These are phyloP conservation scores for Nelumbo lutea DNA, from an alignment of 164 flowering plant species.

Conservation along the genomic window DNA sequence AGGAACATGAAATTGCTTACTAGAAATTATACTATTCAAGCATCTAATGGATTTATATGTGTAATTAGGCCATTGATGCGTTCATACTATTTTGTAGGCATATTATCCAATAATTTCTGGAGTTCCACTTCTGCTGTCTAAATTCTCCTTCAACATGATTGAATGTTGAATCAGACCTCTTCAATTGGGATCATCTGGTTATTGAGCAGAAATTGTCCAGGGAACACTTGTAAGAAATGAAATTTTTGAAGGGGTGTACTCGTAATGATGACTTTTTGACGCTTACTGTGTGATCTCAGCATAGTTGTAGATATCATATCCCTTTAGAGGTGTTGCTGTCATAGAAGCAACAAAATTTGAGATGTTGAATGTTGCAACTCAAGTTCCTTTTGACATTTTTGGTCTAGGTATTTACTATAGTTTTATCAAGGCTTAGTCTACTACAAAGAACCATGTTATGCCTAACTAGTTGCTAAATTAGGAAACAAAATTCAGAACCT, in stretches of 20 bases:
- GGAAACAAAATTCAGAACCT: no score
- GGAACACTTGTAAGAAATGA: not conserved
- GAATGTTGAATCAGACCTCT: constrained; percentile 18
- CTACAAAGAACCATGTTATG: no score
- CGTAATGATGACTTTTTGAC: not conserved
- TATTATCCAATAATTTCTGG: constrained; percentile 70
- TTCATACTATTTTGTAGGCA: constrained; percentile 38
- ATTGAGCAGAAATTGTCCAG: constrained; percentile 1
- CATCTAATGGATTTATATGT: not conserved
- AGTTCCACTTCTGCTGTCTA: constrained; percentile 67
- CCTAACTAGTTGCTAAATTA: no score
- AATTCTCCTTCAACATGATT: constrained; percentile 52
- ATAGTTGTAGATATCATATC: not conserved
- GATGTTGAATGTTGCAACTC: not conserved
- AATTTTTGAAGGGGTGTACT: not conserved
- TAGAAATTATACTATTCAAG: not conserved
- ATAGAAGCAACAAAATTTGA: not conserved
- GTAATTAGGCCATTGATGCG: not conserved
- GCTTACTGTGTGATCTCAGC: not conserved
- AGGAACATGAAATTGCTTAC: constrained; percentile 63
- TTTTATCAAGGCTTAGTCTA: not conserved
- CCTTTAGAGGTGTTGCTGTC: not conserved
- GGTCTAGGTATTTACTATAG: not conserved
- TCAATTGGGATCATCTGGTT: not conserved
- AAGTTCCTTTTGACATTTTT: not conserved